These are phyloP conservation scores for Fraxinus pennsylvanica DNA, from an alignment of 257 asterid genomes.

Conservation along the genomic window DNA sequence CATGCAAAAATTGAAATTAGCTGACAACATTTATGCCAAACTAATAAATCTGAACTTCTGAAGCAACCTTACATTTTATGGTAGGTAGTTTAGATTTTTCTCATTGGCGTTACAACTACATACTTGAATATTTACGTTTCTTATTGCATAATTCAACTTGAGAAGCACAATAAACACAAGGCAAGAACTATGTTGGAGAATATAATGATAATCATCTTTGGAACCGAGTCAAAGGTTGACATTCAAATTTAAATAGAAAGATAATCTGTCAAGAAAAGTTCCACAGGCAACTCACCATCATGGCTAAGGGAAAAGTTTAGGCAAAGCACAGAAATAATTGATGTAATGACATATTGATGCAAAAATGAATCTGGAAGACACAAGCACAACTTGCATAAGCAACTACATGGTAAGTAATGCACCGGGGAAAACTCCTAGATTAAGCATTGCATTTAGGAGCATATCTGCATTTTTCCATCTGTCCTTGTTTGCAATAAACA, in stretches of 20 bases:
- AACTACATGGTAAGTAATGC: constrained; percentile 31
- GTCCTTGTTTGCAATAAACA: constrained; percentile 84
- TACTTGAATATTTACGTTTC: background rate
- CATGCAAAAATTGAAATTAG: background rate
- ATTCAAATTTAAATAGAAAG: background rate
- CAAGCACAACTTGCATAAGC: background rate
- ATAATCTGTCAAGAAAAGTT: background rate
- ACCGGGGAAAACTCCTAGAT: constrained; percentile 69
- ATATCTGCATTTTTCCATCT: constrained; percentile 75
- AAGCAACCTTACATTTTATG: background rate
- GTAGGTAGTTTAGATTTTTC: background rate
- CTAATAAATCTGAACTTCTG: background rate
- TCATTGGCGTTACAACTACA: background rate
- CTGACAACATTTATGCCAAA: background rate
- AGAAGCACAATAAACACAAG: background rate
- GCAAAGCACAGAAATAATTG: background rate
- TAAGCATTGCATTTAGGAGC: constrained; percentile 80
- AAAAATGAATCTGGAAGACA: background rate
- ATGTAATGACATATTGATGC: background rate
- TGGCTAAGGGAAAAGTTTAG: background rate
- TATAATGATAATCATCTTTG: background rate
- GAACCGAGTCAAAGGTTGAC: background rate
- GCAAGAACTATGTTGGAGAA: background rate
- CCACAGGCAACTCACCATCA: background rate
- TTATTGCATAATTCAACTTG: background rate